Conservation (phyloP, 805 yeast species). For the Pichia nakasei region DNA sequence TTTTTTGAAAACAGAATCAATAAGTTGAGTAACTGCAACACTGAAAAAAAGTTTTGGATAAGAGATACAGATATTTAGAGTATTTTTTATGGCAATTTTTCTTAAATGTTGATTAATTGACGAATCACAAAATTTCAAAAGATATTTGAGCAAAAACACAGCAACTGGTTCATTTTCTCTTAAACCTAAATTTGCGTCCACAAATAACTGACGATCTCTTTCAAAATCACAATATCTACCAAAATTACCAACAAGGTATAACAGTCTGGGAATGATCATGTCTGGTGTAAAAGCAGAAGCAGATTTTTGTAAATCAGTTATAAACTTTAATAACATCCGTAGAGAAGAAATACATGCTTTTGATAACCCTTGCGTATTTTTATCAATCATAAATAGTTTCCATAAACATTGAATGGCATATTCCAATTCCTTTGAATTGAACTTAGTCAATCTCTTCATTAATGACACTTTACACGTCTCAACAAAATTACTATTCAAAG, state of each 20-base stretch:
- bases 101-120: constrained; percentile 28
- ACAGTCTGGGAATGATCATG: constrained; percentile 42
- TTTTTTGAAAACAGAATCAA: constrained; percentile 41
- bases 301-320: constrained; percentile 19
- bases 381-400: constrained; percentile 39
- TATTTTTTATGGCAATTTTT: constrained; percentile 45
- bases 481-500: constrained; percentile 44
- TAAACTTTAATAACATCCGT: constrained; percentile 38
- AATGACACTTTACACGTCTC: constrained; percentile 41
- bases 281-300: constrained; percentile 25
- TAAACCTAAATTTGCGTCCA: constrained; percentile 32
- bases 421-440: constrained; percentile 51
- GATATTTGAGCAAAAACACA: constrained; percentile 48
- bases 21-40: constrained; percentile 39
- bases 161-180: constrained; percentile 45
- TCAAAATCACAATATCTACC: constrained; percentile 65
- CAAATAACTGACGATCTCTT: constrained; percentile 31
- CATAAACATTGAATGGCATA: constrained; percentile 69
- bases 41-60: constrained; percentile 62
- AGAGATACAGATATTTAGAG: constrained; percentile 49
- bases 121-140: constrained; percentile 43
- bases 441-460: constrained; percentile 49
- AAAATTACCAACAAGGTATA: constrained; percentile 60
- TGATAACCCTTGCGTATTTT: constrained; percentile 40
- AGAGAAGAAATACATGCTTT: constrained; percentile 61